Conservation (phyloP, 257 asterid genomes). For the Euphrasia confusa region DNA sequence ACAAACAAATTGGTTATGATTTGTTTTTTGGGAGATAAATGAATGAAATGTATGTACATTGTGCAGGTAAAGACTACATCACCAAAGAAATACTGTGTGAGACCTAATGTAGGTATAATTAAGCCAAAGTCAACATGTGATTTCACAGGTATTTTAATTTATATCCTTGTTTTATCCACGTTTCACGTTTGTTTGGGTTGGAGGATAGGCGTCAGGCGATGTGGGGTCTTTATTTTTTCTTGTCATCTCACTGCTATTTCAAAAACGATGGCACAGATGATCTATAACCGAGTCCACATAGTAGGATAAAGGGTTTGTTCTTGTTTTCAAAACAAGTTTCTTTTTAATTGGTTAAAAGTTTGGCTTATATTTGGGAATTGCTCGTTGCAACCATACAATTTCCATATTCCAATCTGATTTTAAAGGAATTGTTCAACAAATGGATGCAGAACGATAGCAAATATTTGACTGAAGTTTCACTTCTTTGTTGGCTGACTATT, state of each 20-base stretch:
- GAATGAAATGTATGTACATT: conserved; percentile 17
- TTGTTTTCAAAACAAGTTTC: background rate
- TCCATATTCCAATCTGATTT: background rate
- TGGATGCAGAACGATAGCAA: background rate
- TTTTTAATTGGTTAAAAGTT: background rate
- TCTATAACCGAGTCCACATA: background rate
- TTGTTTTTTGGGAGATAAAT: conserved; percentile 17
- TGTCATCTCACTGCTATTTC: conserved; percentile 10
- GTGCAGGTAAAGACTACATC: conserved; percentile 91
- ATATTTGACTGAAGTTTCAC: conserved; percentile 18
- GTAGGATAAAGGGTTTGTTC: background rate
- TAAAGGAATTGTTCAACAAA: conserved; percentile 7
- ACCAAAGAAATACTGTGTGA: conserved; percentile 83
- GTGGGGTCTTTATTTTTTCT: background rate
- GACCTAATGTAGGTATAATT: conserved; percentile 81
- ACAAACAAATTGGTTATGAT: conserved; percentile 2
- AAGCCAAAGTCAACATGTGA: conserved; percentile 68
- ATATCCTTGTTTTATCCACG: conserved; percentile 10
- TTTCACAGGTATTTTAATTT: conserved; percentile 54
- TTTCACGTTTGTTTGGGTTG: conserved; percentile 1
- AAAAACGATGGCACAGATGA: background rate
- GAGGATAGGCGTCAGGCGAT: conserved; percentile 14
- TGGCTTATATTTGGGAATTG: background rate
- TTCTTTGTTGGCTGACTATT: conserved; percentile 12
- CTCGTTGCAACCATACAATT: conserved; percentile 6